Evolutionary conservation across 2,329 filamentous ascomycete species (phyloP), one percentile per base, ranked within the genome.

Genomic region (Arachnomyces sp.): DNA sequence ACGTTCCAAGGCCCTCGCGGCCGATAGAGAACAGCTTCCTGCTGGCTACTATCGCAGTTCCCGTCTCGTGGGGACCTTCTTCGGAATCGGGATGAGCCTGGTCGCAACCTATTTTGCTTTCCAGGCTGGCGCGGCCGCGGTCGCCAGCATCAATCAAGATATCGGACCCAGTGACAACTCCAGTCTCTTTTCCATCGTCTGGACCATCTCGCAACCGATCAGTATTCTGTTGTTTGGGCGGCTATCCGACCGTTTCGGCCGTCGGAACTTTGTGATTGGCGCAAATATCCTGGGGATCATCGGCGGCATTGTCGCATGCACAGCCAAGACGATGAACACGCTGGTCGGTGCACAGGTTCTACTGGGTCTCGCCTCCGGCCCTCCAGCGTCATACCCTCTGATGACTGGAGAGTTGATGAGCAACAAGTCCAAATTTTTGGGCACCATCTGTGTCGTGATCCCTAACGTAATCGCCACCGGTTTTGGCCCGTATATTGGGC

Each of bases 261-360:
- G 46, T 13, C 35, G 46, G 29, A 47, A 34, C 31, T 43, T 46
- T 36, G 25, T 44, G 11, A 38, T 49, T 31, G 38, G 42, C 16
- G 42, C 42, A 9, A 35, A 31, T n/a, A 14, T 37, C 8, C 31
- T 41, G 9, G 21, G 5, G 5, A 25, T 9, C 5, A 9, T 25
- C 9, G 21, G 21, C 9, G 52, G 46, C 34, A 56, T 60, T 32
- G 48, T 61, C 14, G 56, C 52, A 5, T 50, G 42, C 12, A 57
- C 52, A 7, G 56, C 57, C 12, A 40, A 57, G 29, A 51, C 44
- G 25, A 56, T 61, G 43, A 46, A 59, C 29, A 53, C 52, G 2
- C 43, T 62, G 14, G 50, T 62, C 31, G 58, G 51, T 9, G 55
- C 55, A 7, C 52, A 55, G 34, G 31, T 54, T 21, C 42, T 53